Conservation (phyloP, 306 rosid species). For the Dalbergia cultrata region DNA sequence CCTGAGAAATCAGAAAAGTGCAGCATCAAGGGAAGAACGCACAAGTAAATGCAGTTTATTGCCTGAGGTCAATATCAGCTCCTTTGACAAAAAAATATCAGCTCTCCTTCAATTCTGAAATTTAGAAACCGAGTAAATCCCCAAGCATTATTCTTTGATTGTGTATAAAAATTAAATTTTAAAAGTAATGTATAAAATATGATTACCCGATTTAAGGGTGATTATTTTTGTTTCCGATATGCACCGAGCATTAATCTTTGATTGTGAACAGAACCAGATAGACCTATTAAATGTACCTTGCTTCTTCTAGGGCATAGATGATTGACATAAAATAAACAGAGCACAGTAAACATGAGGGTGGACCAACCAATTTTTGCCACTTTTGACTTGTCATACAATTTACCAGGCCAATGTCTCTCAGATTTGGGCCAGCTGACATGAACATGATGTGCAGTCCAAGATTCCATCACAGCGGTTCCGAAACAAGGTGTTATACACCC, state of each 20-base stretch:
- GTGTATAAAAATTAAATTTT: too few species aligned
- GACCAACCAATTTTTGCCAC: constrained; percentile 44
- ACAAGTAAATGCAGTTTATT: constrained; percentile 25
- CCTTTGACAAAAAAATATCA: too few species aligned
- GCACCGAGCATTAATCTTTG: background rate
- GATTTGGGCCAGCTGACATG: constrained; percentile 28
- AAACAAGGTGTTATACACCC: constrained; percentile 44
- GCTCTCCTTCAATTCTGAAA: constrained; percentile 15
- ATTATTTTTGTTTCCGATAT: background rate
- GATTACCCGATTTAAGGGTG: background rate
- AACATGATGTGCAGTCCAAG: constrained; percentile 22
- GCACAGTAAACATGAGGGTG: constrained; percentile 31
- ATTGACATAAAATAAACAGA: constrained; percentile 28
- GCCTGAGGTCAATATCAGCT: background rate
- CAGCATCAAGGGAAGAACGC: constrained; percentile 5
- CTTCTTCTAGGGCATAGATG: constrained; percentile 38
- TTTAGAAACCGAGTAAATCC: constrained; percentile 20
- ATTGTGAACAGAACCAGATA: constrained; percentile 2
- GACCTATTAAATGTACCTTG: constrained; percentile 17
- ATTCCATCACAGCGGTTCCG: constrained; percentile 25
- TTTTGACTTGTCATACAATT: constrained; percentile 1
- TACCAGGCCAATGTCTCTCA: background rate
- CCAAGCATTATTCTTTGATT: too few species aligned
- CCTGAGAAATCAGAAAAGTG: constrained; percentile 7
- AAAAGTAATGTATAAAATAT: too few species aligned